phyloP scores from a whole-genome alignment of 257 asterid species.

The Mitragyna speciosa region DNA sequence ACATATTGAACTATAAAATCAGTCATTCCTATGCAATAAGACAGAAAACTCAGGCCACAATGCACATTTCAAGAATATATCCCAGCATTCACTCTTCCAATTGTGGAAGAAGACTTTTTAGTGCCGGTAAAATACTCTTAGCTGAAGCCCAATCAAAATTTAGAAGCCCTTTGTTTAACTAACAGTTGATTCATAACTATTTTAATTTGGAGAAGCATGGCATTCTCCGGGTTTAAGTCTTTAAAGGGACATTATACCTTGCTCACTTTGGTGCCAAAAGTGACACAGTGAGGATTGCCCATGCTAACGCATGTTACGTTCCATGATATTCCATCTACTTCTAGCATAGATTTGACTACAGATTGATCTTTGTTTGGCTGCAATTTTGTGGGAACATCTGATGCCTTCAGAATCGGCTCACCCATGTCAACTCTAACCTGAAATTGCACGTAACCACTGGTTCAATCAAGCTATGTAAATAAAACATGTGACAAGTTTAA shows the following conservation, averaged over 20 bases:
- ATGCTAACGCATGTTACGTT: conserved; percentile 84
- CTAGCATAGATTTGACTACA: conserved; percentile 59
- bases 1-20: not conserved
- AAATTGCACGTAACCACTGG: conserved; percentile 23
- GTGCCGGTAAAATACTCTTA: not conserved
- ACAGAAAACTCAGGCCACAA: not conserved
- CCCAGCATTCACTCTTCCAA: not conserved
- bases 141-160: not conserved
- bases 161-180: not conserved
- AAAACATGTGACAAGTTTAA: not conserved
- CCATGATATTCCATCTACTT: conserved; percentile 65
- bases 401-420: conserved; percentile 81
- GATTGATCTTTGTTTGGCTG: conserved; percentile 61
- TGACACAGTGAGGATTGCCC: conserved; percentile 92
- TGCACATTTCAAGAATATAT: not conserved
- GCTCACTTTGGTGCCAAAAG: conserved; percentile 52
- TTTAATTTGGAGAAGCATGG: not conserved
- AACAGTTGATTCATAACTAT: not conserved
- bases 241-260: conserved; percentile 35
- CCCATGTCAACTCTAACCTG: conserved; percentile 97
- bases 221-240: not conserved
- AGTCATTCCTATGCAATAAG: not conserved
- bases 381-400: conserved; percentile 83
- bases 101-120: not conserved
- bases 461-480: not conserved